These are phyloP conservation scores for Acacia pycnantha DNA, from an alignment of 331 rosid species.

Conservation along the genomic window DNA sequence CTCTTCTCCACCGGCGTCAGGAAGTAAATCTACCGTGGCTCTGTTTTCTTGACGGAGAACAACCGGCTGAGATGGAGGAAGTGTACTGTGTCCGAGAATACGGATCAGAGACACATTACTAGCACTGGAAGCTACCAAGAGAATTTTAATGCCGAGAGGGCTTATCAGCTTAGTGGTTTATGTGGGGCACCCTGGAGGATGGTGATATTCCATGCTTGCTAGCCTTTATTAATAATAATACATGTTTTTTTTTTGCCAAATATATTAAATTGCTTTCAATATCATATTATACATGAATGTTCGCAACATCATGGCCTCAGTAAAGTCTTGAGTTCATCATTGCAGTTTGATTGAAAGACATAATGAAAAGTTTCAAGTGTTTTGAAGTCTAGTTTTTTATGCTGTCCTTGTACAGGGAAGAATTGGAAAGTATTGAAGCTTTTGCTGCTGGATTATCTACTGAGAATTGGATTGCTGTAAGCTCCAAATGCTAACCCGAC, in stretches of 20 bases:
- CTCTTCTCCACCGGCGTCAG: too few species aligned
- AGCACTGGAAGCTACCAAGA: slow-evolving; percentile 73
- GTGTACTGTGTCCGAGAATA: too few species aligned
- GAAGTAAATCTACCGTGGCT: too few species aligned
- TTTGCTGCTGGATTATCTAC: slow-evolving; percentile 50
- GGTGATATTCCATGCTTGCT: slow-evolving; percentile 47
- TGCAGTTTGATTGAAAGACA: neutral
- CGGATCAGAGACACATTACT: slow-evolving; percentile 48
- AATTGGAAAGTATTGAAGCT: slow-evolving; percentile 61
- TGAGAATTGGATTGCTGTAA: slow-evolving; percentile 78
- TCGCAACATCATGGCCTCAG: neutral
- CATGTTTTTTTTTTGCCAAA: neutral
- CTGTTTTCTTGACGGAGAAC: too few species aligned
- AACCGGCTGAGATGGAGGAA: too few species aligned
- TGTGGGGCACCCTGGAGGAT: slow-evolving; percentile 92
- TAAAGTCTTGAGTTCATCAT: neutral
- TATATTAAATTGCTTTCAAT: slow-evolving; percentile 19
- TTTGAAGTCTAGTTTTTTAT: neutral
- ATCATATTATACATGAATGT: neutral
- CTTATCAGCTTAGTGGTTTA: slow-evolving; percentile 88
- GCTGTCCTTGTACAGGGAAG: slow-evolving; percentile 55
- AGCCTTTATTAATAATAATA: neutral
- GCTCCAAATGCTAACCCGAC: slow-evolving; percentile 64
- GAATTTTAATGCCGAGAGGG: slow-evolving; percentile 61
- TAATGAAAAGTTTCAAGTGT: neutral